Evolutionary conservation across 768 basidiomycete species (phyloP).

Genomic region (Podaxis rugospora): DNA sequence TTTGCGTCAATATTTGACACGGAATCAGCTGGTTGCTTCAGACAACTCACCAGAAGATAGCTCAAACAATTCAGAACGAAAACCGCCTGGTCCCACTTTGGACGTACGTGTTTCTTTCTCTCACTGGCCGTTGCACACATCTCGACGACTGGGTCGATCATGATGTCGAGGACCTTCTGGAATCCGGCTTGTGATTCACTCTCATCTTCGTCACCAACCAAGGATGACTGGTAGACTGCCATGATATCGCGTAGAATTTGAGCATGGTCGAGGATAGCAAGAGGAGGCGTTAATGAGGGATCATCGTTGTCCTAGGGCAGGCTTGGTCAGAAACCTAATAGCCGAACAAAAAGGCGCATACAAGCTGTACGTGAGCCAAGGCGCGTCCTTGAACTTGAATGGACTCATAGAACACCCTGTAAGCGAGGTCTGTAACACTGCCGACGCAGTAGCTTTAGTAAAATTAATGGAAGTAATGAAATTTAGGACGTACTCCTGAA

Average conservation of each 20-base stretch:
- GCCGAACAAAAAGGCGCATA: conserved; percentile 24
- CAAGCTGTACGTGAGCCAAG: conserved; percentile 47
- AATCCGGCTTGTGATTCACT: conserved; percentile 44
- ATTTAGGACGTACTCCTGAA: conserved; percentile 63
- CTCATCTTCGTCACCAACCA: conserved; percentile 61
- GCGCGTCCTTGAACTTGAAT: conserved; percentile 81
- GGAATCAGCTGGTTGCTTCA: not conserved
- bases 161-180: conserved; percentile 72
- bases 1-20: not conserved
- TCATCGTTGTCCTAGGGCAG: conserved; percentile 61
- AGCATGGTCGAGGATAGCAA: conserved; percentile 74
- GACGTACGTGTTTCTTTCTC: conserved; percentile 50
- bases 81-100: conserved; percentile 75
- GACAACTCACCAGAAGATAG: conserved; percentile 65
- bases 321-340: not conserved
- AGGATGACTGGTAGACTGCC: conserved; percentile 82
- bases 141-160: conserved; percentile 79
- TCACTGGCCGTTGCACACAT: conserved; percentile 69
- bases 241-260: conserved; percentile 87
- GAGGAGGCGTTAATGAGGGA: conserved; percentile 65
- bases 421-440: conserved; percentile 79
- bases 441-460: not conserved
- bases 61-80: conserved; percentile 85
- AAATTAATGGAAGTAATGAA: not conserved
- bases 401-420: conserved; percentile 83